Evolutionary conservation across 495 filamentous ascomycete species (phyloP).

Genomic region (Penicillium lividum): DNA sequence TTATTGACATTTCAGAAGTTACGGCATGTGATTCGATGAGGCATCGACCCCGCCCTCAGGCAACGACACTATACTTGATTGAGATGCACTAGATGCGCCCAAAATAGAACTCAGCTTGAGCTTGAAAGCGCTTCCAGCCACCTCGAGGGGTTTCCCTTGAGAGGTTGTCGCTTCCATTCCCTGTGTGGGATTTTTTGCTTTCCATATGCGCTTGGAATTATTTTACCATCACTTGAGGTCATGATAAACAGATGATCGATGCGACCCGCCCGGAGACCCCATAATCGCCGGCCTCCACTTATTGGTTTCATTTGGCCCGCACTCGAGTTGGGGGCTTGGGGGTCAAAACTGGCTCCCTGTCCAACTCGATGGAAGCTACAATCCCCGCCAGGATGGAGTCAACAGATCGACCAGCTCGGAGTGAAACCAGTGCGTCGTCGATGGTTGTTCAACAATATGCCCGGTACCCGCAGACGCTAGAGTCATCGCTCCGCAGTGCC

Average conservation of each 20-base stretch:
- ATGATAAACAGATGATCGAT: constrained; percentile 14
- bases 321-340: constrained; percentile 8
- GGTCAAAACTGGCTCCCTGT: neutral
- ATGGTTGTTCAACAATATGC: constrained; percentile 50
- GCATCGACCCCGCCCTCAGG: constrained; percentile 35
- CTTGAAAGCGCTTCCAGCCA: constrained; percentile 34
- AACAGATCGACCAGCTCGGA: constrained; percentile 30
- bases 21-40: constrained; percentile 18
- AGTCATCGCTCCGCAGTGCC: constrained; percentile 42
- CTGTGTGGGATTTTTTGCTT: neutral
- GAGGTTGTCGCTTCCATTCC: constrained; percentile 8
- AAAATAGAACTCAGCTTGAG: constrained; percentile 29
- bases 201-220: neutral
- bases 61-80: constrained; percentile 6
- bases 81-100: constrained; percentile 23
- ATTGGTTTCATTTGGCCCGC: constrained; percentile 5
- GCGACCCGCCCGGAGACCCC: constrained; percentile 8
- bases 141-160: constrained; percentile 27
- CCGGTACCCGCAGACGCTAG: constrained; percentile 42
- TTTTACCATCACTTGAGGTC: neutral
- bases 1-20: neutral
- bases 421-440: constrained; percentile 32
- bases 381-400: constrained; percentile 37
- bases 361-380: constrained; percentile 33
- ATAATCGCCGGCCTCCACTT: constrained; percentile 13